phyloP scores from a whole-genome alignment of 345 rosid genomes.

The Pugionium cornutum region DNA sequence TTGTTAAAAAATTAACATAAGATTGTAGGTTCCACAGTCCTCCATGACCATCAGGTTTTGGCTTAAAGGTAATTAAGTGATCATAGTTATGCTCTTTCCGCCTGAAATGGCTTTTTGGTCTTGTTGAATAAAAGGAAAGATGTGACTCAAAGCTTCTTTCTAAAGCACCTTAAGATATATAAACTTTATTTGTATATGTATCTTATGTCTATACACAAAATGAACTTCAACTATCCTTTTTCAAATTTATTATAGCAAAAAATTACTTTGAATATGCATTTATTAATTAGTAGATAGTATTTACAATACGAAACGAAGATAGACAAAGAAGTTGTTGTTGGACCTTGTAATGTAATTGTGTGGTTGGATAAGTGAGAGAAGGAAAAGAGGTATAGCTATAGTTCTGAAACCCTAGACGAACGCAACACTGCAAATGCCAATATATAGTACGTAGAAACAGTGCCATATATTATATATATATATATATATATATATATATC shows the following conservation, averaged over 20 bases:
- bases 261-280: no score
- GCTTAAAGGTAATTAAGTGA: conserved; percentile 26
- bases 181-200: conserved; percentile 9
- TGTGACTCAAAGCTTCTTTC: conserved; percentile 37
- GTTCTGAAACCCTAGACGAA: conserved; percentile 43
- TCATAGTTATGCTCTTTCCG: conserved; percentile 38
- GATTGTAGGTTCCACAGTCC: conserved; percentile 11
- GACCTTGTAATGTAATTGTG: not conserved
- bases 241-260: no score
- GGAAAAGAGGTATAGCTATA: conserved; percentile 23
- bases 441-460: conserved; percentile 33
- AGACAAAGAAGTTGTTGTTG: no score
- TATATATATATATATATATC: conserved; percentile 15
- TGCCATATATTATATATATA: not conserved
- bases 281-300: no score
- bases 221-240: no score
- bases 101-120: conserved; percentile 39
- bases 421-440: conserved; percentile 37
- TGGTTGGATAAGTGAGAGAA: conserved; percentile 27
- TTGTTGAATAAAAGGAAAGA: conserved; percentile 37
- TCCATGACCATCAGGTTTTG: conserved; percentile 23
- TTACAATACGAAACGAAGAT: no score
- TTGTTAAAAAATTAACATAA: conserved; percentile 3
- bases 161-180: conserved; percentile 18
- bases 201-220: conserved; percentile 1